Conservation (phyloP, 805 yeast species). For the Vanderwaltozyma polyspora region DNA sequence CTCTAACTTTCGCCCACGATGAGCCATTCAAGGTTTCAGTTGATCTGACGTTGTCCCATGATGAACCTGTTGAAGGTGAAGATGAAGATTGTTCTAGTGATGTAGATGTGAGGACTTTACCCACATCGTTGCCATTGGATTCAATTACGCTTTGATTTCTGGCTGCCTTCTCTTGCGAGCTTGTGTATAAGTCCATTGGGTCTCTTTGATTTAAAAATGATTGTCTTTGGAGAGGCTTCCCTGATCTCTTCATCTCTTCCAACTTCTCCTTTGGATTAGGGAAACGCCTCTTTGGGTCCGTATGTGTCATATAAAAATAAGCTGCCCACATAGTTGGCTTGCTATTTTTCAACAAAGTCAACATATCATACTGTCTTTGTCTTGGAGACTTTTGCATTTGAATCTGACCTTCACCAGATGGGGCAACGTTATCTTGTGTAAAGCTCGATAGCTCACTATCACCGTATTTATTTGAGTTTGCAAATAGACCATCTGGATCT, state of each 20-base stretch:
- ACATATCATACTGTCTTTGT: conserved; percentile 25
- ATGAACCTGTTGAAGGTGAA: neutral
- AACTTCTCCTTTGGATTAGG: conserved; percentile 42
- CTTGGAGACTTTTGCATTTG: conserved; percentile 5
- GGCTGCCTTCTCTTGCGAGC: conserved; percentile 1
- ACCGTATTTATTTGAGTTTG: conserved; percentile 7
- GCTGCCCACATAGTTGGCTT: conserved; percentile 35
- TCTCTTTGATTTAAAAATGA: conserved; percentile 27
- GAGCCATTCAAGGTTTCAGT: conserved; percentile 11
- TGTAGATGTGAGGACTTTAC: neutral
- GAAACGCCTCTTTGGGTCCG: conserved; percentile 40
- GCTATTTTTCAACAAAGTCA: conserved; percentile 24
- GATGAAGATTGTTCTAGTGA: no score
- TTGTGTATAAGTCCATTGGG: conserved; percentile 28
- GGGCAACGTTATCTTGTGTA: neutral
- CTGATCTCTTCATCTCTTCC: conserved; percentile 18
- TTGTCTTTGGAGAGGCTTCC: conserved; percentile 2
- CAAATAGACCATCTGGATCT: conserved; percentile 18
- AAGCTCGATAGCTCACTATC: conserved; percentile 6
- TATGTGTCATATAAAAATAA: conserved; percentile 42
- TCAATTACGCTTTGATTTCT: neutral
- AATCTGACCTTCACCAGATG: no score
- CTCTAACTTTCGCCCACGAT: conserved; percentile 27
- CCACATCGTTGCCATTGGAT: neutral
- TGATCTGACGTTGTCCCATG: conserved; percentile 30